Base-by-base conservation (phyloP, 1,284 basidiomycete genomes). In the Veloporphyrellus conicus region DNA sequence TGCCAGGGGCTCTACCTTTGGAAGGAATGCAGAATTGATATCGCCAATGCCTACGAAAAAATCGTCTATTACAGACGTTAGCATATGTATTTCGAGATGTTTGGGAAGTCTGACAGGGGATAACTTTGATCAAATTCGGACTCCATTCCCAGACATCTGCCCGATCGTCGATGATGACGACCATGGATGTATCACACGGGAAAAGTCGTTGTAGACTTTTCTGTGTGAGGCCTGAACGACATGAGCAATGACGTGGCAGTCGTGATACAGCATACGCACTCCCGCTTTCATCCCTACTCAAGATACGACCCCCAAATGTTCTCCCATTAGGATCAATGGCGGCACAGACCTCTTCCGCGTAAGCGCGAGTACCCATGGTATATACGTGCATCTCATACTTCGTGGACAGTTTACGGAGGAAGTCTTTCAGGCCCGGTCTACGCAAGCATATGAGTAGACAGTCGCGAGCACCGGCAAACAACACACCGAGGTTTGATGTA, bases 41-140 rank as follows among this genome's bases (percentile, higher is more conserved):
- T 99, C 95, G 41, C 95, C 95, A 55, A 96, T 97, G n/a, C 95
- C 94, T 49, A 97, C 79, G 63, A 97, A 99, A 70, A 99, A 99
- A 62, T 98, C 93, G 63, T 93, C 92, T 95, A 60, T 23, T 48
- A 23, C n/a, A 11, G 29, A 51, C 37, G 40, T 47, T 22, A 49
- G 34, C 31, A 29, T 42, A 29, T 48, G 32, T n/a, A 15, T 18
- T 42, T 7, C 20, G n/a, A 14, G 9, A 15, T 18, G 37, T 37
- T 40, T 18, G 22, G 6, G 16, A 10, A 25, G 29, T 78, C 90
- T 60, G 56, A 93, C 93, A 99, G 41, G 95, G 95, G 25, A 95
- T 81, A 48, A 98, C 95, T 72, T 97, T 96, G 64, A 99, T 80
- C 28, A 99, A 76, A 66, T 99, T 98, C 1, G 94, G 93, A 59